phyloP scores from a whole-genome alignment of 306 rosid species.

The Oxytropis ochrocephala region DNA sequence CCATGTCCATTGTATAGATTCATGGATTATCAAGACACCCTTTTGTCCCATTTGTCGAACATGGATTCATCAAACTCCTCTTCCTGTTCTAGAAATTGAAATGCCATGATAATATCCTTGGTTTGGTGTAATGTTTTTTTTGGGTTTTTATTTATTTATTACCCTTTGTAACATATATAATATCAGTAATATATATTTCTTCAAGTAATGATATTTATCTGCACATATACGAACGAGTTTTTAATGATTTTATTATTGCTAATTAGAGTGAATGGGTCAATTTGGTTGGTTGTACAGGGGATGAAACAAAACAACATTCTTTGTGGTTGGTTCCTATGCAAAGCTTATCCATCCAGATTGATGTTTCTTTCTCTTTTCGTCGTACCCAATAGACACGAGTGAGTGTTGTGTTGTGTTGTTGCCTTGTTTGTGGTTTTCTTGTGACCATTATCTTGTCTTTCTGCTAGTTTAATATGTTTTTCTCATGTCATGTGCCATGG shows the following conservation, averaged over 20 bases:
- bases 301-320: neutral
- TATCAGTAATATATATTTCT: neutral
- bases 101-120: neutral
- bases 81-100: conserved; percentile 14
- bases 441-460: neutral
- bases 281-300: too few species aligned
- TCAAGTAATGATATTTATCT: neutral
- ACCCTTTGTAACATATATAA: neutral
- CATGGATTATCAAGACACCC: conserved; percentile 50
- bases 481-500: too few species aligned
- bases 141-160: neutral
- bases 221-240: neutral
- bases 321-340: neutral
- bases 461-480: neutral
- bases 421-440: neutral
- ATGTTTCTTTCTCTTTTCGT: neutral
- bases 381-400: neutral
- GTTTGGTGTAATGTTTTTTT: neutral
- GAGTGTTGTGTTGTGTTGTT: neutral
- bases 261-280: too few species aligned
- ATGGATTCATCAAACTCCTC: conserved; percentile 21
- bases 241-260: too few species aligned
- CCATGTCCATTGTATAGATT: conserved; percentile 55
- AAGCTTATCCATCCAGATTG: conserved; percentile 10
- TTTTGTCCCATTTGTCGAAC: conserved; percentile 61